Conservation (phyloP, 2,329 filamentous ascomycete genomes). For the Hymenoscyphus albidus region DNA sequence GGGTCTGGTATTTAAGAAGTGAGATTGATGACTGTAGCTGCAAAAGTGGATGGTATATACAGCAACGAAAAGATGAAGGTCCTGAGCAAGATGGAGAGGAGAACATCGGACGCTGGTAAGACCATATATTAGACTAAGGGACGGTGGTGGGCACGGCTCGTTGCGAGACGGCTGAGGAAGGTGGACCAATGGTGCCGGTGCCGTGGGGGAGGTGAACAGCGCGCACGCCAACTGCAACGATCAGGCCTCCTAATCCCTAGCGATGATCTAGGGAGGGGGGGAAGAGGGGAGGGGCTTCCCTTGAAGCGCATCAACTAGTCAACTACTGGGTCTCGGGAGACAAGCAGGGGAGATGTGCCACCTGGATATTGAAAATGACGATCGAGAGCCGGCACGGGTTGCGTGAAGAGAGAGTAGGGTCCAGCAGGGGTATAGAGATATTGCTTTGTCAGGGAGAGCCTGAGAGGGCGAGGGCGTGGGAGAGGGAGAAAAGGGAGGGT, state of each 20-base stretch:
- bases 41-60: constrained; percentile 4
- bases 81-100: constrained; percentile 3
- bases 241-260: constrained; percentile 10
- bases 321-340: neutral
- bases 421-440: neutral
- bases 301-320: constrained; percentile 1
- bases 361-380: constrained; percentile 7
- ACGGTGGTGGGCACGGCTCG: constrained; percentile 7
- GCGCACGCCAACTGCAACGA: constrained; percentile 14
- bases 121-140: constrained; percentile 15
- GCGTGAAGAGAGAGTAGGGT: neutral
- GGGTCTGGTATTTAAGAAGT: neutral
- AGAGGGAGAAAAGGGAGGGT: neutral
- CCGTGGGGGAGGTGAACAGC: constrained; percentile 11
- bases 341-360: constrained; percentile 1
- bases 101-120: constrained; percentile 14
- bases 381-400: constrained; percentile 2
- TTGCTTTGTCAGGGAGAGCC: neutral
- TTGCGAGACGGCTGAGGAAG: neutral
- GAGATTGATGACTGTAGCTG: neutral
- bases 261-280: constrained; percentile 9
- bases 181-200: constrained; percentile 4
- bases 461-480: too few relatives aligned
- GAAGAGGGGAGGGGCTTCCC: constrained; percentile 4
- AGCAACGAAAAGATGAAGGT: constrained; percentile 4